A percentile compares a stretch with the other conserved stretches of the same genome.
Conservation (phyloP, 2,329 filamentous ascomycete species). For the Cryphonectria japonica region DNA sequence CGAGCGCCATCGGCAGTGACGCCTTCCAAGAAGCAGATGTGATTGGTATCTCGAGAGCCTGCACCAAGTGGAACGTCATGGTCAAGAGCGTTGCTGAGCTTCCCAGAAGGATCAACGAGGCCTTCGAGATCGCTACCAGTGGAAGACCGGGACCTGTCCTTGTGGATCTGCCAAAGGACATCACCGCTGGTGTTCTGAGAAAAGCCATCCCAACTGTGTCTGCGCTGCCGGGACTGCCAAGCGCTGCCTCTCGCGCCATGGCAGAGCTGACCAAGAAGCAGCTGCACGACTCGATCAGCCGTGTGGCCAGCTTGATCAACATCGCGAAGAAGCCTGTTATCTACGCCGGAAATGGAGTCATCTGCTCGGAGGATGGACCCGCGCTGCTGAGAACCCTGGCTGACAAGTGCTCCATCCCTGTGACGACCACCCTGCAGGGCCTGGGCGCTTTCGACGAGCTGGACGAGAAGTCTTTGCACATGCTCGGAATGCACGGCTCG, state of each 20-base stretch:
- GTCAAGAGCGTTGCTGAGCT: slow-evolving; percentile 94
- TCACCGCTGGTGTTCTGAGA: slow-evolving; percentile 82
- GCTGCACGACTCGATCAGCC: slow-evolving; percentile 72
- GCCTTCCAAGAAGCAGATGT: slow-evolving; percentile 97
- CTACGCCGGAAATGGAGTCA: slow-evolving; percentile 90
- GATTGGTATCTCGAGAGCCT: slow-evolving; percentile 88
- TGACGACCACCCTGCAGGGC: slow-evolving; percentile 94
- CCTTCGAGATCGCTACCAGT: slow-evolving; percentile 95
- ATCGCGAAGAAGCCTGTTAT: slow-evolving; percentile 91
- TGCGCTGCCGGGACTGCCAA: slow-evolving; percentile 78
- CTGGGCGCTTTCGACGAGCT: slow-evolving; percentile 92
- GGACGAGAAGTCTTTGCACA: slow-evolving; percentile 92
- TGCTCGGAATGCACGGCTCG: slow-evolving; percentile 98
- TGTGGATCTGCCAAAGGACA: slow-evolving; percentile 94
- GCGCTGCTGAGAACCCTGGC: slow-evolving; percentile 81
- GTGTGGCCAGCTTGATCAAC: slow-evolving; percentile 83
- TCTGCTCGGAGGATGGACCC: slow-evolving; percentile 78
- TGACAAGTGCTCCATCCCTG: slow-evolving; percentile 88
- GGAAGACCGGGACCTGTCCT: slow-evolving; percentile 93
- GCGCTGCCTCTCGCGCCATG: slow-evolving; percentile 81
- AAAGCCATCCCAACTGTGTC: slow-evolving; percentile 80
- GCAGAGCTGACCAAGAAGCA: slow-evolving; percentile 73
- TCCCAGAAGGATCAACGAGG: slow-evolving; percentile 92
- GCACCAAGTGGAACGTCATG: slow-evolving; percentile 99
- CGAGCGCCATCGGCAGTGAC: slow-evolving; percentile 88